Evolutionary conservation across 176 grass and related monocot genomes (phyloP), one percentile per base, ranked within the genome.

Genomic region (Bolboschoenus planiculmis): DNA sequence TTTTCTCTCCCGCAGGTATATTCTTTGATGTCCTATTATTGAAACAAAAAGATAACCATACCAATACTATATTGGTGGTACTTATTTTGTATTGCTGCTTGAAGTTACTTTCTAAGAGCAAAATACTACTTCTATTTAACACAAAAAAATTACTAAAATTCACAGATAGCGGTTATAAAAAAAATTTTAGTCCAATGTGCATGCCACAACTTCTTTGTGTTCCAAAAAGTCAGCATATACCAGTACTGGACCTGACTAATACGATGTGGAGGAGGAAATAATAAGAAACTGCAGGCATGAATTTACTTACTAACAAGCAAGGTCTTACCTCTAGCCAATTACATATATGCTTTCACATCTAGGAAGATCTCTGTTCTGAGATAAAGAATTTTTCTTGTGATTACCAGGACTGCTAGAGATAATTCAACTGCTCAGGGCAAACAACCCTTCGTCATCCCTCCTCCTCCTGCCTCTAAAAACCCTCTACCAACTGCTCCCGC

Each of bases 1-100:
- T 2, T 48, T 92, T 75, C 90, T 95, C 82, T 95, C 93, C 64
- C 90, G 90, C 86, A 95, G 93, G 93, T 68, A 90, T 81, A 34
- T 79, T 37, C 21, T 81, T 20, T 44, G 18, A 5, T 21, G 8
- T 55, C 40, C 78, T 47, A 58, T 37, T 77, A 46, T 70, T 67
- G 58, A 36, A 55, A 59, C 29, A 4, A 56, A 58, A 78, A 59
- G 3, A 60, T 60, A 30, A 61, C 58, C 15, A 65, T 7, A 2
- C 31, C 4, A 27, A n/a, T 20, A 29, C 10, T 73, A 0, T 76
- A 53, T 53, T 18, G 5, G 10, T 44, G 57, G 4, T 39, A 75
- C 75, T 48, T 75, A 43, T 75, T 50, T 48, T 76, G 36, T 44
- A 8, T 30, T 70, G 5, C 8, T 18, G 7, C 18, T 31, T 10